A percentile compares a stretch with the other conserved stretches of the same genome.
Conservation (phyloP, 345 rosid genomes). For the Arabidopsis thaliana region DNA sequence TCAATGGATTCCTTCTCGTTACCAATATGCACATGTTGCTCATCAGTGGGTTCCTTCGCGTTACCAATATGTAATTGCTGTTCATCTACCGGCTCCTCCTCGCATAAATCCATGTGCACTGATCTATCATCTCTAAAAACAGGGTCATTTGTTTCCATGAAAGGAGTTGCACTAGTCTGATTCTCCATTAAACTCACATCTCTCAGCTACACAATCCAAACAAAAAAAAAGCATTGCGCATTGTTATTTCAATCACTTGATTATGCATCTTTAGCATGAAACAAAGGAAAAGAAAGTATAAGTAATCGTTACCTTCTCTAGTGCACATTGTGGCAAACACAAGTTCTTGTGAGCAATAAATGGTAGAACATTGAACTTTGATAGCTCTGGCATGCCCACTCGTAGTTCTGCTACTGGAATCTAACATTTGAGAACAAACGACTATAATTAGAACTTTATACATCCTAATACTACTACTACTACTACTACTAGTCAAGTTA, state of each 20-base stretch:
- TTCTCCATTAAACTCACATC: constrained; percentile 31
- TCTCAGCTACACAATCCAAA: constrained; percentile 33
- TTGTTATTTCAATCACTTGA: not conserved
- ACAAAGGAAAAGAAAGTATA: not conserved
- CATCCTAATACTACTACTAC: not conserved
- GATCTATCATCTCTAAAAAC: constrained; percentile 28
- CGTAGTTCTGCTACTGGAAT: constrained; percentile 36
- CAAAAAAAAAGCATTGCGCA: not conserved
- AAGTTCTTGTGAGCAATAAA: constrained; percentile 45
- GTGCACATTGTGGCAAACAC: constrained; percentile 38
- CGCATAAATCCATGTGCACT: constrained; percentile 23
- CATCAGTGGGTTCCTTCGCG: not conserved
- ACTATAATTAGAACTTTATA: not conserved
- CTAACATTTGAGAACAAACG: constrained; percentile 24
- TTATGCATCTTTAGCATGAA: not conserved
- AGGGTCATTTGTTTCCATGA: constrained; percentile 18
- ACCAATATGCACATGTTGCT: constrained; percentile 24
- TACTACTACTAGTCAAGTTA: constrained; percentile 3
- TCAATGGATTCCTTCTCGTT: constrained; percentile 21
- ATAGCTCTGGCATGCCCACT: constrained; percentile 40
- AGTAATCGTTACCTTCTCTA: constrained; percentile 39
- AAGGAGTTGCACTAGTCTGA: constrained; percentile 27
- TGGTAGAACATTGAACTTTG: constrained; percentile 42
- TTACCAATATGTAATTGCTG: not conserved
- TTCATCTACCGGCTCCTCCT: constrained; percentile 24